Evolutionary conservation across 2,329 filamentous ascomycete genomes (phyloP).

Genomic region (Colletotrichum cordylinicola): DNA sequence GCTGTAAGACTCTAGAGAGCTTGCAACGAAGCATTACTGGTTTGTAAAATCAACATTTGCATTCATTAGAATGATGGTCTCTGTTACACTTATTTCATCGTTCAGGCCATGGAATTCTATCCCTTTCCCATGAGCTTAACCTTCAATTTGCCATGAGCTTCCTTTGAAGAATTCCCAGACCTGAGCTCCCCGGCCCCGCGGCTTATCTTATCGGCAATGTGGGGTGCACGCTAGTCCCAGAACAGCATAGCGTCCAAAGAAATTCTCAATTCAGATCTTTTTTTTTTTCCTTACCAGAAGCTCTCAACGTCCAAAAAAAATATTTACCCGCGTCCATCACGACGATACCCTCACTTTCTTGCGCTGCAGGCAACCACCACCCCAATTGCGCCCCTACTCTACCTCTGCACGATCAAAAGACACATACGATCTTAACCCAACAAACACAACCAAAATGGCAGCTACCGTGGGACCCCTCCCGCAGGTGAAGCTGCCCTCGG

Average conservation of each 20-base stretch:
- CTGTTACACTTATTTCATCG: neutral
- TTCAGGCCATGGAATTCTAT: neutral
- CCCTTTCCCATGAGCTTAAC: neutral
- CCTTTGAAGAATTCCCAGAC: neutral
- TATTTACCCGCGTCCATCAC: slow-evolving; percentile 5
- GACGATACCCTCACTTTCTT: slow-evolving; percentile 8
- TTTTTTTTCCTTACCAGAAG: slow-evolving; percentile 6
- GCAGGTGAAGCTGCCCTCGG: slow-evolving; percentile 82
- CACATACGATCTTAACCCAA: fast-evolving
- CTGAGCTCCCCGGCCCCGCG: slow-evolving; percentile 5
- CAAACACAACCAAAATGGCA: slow-evolving; percentile 68
- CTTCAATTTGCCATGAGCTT: neutral
- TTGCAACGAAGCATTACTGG: neutral
- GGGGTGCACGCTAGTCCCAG: neutral
- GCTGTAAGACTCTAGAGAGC: neutral
- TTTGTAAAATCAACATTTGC: neutral
- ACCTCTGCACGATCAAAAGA: neutral
- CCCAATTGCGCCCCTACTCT: neutral
- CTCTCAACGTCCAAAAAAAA: slow-evolving; percentile 13
- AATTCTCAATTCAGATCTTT: slow-evolving; percentile 23
- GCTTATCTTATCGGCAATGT: slow-evolving; percentile 19
- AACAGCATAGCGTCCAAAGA: neutral
- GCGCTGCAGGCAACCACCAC: neutral
- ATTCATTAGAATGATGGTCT: neutral
- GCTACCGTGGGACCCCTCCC: slow-evolving; percentile 82